Percentiles rank a stretch among this genome's conserved stretches.
Evolutionary conservation across 2,329 filamentous ascomycete species (phyloP).

Genomic region (Ceratocystis cacaofunesta): DNA sequence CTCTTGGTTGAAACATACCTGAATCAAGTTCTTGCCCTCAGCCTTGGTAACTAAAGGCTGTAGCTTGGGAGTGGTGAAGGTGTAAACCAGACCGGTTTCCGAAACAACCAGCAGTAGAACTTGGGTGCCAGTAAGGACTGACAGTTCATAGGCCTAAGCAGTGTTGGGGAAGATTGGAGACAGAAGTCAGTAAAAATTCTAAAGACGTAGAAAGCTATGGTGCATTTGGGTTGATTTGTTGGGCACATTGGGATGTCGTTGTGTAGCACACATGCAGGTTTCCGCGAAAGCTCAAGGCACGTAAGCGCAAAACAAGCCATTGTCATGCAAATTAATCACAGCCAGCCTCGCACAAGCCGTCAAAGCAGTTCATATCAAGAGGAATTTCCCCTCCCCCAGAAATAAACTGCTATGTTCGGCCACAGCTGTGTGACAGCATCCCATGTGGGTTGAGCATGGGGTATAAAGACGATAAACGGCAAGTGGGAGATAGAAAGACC

Average conservation of each 20-base stretch:
- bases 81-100: slow-evolving; percentile 93
- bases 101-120: slow-evolving; percentile 92
- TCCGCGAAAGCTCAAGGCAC: neutral
- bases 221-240: neutral
- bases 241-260: slow-evolving; percentile 1
- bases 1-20: slow-evolving; percentile 45
- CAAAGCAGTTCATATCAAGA: neutral
- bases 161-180: slow-evolving; percentile 4
- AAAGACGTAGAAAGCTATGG: neutral
- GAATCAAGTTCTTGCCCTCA: slow-evolving; percentile 97
- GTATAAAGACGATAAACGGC: neutral
- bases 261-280: neutral
- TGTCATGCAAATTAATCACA: neutral
- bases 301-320: neutral
- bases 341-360: neutral
- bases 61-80: slow-evolving; percentile 94
- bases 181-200: slow-evolving; percentile 14
- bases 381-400: neutral
- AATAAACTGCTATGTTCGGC: neutral
- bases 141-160: slow-evolving; percentile 80
- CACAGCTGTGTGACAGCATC: neutral
- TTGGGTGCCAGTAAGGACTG: slow-evolving; percentile 93
- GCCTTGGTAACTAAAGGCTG: slow-evolving; percentile 96
- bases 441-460: neutral
- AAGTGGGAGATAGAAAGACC: neutral